Percentiles rank a stretch among this genome's conserved stretches.
phyloP scores from a whole-genome alignment of 208 protist genomes.

The Leishmania lainsoni region DNA sequence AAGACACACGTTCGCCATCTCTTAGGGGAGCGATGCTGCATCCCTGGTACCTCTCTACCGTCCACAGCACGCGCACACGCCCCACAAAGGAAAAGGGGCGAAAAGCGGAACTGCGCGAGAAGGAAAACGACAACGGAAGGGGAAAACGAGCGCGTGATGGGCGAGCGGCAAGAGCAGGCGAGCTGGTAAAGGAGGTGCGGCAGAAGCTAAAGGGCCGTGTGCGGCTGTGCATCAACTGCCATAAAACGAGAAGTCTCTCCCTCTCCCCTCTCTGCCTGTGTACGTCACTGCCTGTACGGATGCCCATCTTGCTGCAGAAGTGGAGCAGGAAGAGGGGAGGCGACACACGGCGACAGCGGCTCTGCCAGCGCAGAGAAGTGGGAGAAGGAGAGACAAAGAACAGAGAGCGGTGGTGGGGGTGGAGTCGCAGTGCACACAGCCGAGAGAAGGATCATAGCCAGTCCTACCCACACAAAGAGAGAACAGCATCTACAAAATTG shows the following conservation, averaged over 20 bases:
- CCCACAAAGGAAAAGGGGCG: not conserved
- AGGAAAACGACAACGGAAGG: not conserved
- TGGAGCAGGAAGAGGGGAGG: not conserved
- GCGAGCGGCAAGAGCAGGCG: not conserved
- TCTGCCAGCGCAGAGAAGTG: not conserved
- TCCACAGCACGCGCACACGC: not conserved
- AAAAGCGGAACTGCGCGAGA: too few relatives aligned
- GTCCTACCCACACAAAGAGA: not conserved
- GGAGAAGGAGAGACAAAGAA: not conserved
- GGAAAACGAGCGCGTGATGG: not conserved
- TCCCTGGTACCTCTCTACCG: not conserved
- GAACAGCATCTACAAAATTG: not conserved
- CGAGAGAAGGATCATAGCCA: not conserved
- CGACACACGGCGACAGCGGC: not conserved
- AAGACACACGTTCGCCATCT: not conserved
- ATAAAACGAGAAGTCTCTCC: not conserved
- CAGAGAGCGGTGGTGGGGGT: not conserved
- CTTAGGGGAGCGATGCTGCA: not conserved
- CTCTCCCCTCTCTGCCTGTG: not conserved
- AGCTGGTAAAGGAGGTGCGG: not conserved
- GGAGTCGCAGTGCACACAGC: not conserved
- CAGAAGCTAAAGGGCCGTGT: not conserved
- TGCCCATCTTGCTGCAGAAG: not conserved
- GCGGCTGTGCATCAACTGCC: too few relatives aligned
- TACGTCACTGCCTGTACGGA: not conserved